phyloP scores from a whole-genome alignment of 2,329 filamentous ascomycete species.

The Botrytis byssoidea region DNA sequence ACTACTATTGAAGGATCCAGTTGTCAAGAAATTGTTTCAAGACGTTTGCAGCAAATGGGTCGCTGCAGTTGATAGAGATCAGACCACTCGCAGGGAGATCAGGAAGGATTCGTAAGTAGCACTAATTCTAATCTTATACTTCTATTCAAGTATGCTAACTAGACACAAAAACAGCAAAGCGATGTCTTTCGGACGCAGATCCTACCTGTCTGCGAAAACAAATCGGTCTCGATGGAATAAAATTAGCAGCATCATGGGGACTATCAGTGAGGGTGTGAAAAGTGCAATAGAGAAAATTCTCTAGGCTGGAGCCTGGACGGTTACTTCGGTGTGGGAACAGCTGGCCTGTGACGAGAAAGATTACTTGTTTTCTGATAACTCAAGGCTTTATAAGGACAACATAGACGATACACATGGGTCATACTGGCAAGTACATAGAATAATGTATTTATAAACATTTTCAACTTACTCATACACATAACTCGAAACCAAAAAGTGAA shows the following conservation, averaged over 20 bases:
- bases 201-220: background rate
- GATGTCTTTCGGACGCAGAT: background rate
- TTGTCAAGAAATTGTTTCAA: background rate
- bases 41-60: background rate
- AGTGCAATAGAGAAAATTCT: background rate
- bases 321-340: background rate
- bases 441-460: background rate
- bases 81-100: background rate
- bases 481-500: background rate
- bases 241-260: background rate
- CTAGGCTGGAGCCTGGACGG: background rate
- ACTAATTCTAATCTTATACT: background rate
- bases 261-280: background rate
- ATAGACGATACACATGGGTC: background rate
- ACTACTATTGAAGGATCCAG: background rate
- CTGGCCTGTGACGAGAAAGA: background rate
- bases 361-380: background rate
- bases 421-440: background rate
- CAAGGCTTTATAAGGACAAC: background rate
- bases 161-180: background rate
- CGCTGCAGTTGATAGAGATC: background rate
- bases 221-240: background rate
- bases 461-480: background rate
- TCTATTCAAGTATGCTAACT: background rate
- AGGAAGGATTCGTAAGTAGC: background rate